phyloP scores from a whole-genome alignment of 768 basidiomycete genomes.

The Pleurotus sapidus region DNA sequence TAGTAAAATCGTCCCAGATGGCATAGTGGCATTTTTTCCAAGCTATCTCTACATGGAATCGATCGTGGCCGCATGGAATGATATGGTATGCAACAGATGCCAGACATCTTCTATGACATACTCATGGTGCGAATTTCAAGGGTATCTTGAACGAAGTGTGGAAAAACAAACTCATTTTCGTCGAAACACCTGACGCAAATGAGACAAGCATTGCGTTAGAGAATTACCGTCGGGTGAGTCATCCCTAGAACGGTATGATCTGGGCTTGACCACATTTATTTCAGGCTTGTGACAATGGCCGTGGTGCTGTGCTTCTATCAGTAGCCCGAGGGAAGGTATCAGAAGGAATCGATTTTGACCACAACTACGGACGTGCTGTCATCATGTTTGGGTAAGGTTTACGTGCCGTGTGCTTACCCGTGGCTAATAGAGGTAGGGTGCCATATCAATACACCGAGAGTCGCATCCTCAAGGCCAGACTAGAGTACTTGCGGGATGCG shows the following conservation, averaged over 20 bases:
- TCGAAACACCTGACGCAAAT: constrained; percentile 98
- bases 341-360: constrained; percentile 99
- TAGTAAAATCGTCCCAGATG: constrained; percentile 96
- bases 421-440: constrained; percentile 46
- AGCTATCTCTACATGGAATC: constrained; percentile 99
- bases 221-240: constrained; percentile 80
- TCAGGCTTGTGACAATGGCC: constrained; percentile 97
- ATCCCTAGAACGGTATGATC: neutral
- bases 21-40: constrained; percentile 98
- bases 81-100: constrained; percentile 75
- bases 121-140: constrained; percentile 36
- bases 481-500: constrained; percentile 97
- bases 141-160: constrained; percentile 98
- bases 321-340: constrained; percentile 99
- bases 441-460: constrained; percentile 99
- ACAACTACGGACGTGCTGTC: constrained; percentile 98
- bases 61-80: constrained; percentile 99
- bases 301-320: constrained; percentile 93
- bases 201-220: constrained; percentile 98
- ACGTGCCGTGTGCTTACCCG: neutral
- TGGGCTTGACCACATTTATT: constrained; percentile 7
- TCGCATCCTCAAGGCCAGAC: constrained; percentile 92
- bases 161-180: constrained; percentile 99
- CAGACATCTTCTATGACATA: neutral
- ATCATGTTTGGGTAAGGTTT: constrained; percentile 93